Percentiles rank a stretch among this genome's conserved stretches.
phyloP scores from a whole-genome alignment of 352 stramenopile genomes.

The Thalassiosira hispida region DNA sequence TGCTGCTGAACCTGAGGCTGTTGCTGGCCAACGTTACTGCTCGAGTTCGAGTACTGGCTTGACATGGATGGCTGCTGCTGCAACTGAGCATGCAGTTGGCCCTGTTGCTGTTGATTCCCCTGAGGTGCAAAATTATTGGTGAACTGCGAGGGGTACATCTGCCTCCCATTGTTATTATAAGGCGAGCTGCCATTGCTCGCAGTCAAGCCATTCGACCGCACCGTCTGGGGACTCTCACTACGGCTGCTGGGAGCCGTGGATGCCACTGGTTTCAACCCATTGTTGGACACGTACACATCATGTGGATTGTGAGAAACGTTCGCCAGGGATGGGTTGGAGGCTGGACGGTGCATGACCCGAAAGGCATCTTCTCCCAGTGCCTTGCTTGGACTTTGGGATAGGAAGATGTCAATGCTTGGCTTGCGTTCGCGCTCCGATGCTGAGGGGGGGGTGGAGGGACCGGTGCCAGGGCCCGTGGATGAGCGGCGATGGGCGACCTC shows the following conservation, averaged over 20 bases:
- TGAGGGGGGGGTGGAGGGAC: conserved; percentile 16
- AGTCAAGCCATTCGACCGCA: conserved; percentile 6
- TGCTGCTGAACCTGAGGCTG: conserved; percentile 49
- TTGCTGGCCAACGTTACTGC: conserved; percentile 15
- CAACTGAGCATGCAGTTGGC: conserved; percentile 19
- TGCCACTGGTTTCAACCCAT: conserved; percentile 40
- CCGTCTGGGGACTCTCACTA: conserved; percentile 35
- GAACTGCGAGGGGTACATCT: conserved; percentile 19
- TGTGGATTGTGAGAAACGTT: conserved; percentile 6
- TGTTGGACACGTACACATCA: background rate
- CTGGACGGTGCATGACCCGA: conserved; percentile 40
- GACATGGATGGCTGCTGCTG: conserved; percentile 8
- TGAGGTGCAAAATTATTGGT: background rate
- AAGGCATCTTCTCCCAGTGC: conserved; percentile 71
- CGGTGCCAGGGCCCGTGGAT: background rate
- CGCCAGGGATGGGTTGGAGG: conserved; percentile 32
- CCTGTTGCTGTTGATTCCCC: conserved; percentile 17
- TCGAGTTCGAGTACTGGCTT: background rate
- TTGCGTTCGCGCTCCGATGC: conserved; percentile 48
- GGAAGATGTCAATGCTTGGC: conserved; percentile 73
- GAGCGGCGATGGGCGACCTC: background rate
- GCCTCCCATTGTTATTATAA: background rate
- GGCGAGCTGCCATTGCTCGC: background rate
- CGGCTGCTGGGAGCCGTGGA: conserved; percentile 49
- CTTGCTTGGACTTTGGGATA: conserved; percentile 79